Percentiles rank a stretch among this genome's conserved stretches.
Evolutionary conservation across 1,284 basidiomycete species (phyloP).

Genomic region (Takashimella koratensis): DNA sequence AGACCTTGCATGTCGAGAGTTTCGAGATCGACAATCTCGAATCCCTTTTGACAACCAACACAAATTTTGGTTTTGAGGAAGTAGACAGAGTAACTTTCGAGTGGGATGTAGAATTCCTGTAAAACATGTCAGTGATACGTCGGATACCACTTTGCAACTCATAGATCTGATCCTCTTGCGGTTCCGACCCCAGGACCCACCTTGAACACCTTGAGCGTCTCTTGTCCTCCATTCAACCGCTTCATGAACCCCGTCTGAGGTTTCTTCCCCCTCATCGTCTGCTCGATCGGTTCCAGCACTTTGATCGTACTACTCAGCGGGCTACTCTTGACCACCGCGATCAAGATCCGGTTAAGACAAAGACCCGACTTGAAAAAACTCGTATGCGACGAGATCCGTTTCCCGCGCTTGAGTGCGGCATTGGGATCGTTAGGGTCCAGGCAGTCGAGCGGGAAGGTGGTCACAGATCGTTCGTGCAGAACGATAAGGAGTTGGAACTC

Average conservation of each 20-base stretch:
- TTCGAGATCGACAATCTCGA: slow-evolving; percentile 98
- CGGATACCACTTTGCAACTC: too few relatives aligned
- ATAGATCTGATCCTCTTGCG: too few relatives aligned
- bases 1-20: slow-evolving; percentile 95
- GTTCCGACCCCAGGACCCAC: slow-evolving; percentile 52
- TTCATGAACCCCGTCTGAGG: slow-evolving; percentile 81
- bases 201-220: slow-evolving; percentile 90
- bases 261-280: slow-evolving; percentile 77
- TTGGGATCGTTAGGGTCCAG: slow-evolving; percentile 86
- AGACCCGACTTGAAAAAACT: slow-evolving; percentile 97
- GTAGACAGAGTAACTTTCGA: slow-evolving; percentile 93
- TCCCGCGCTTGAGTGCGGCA: slow-evolving; percentile 86
- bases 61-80: slow-evolving; percentile 98
- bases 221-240: slow-evolving; percentile 81
- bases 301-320: slow-evolving; percentile 97
- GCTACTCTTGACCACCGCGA: slow-evolving; percentile 95
- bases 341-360: slow-evolving; percentile 88
- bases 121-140: too few relatives aligned
- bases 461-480: slow-evolving; percentile 91
- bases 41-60: slow-evolving; percentile 96
- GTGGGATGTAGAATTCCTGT: slow-evolving; percentile 97
- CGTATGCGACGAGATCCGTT: slow-evolving; percentile 92
- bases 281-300: slow-evolving; percentile 93
- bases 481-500: slow-evolving; percentile 95
- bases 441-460: slow-evolving; percentile 93